Percentiles rank a stretch among this genome's conserved stretches.
phyloP scores from a whole-genome alignment of 305 asterid genomes.

The Stenogyne calaminthoides region DNA sequence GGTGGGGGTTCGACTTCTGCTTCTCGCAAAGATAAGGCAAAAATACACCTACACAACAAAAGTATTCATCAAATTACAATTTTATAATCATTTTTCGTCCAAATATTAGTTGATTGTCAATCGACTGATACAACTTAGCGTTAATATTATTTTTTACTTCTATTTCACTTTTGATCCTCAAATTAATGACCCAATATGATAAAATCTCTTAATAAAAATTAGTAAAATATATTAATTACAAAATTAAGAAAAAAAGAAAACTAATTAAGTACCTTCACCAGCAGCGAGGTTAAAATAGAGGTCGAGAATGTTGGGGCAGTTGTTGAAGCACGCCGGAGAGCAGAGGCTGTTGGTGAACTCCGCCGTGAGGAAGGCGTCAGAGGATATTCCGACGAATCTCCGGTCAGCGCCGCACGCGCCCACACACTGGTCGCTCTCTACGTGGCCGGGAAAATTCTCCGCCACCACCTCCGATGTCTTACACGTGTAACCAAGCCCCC shows the following conservation, averaged over 20 bases:
- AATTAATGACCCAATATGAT: too few relatives aligned
- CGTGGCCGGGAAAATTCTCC: constrained; percentile 46
- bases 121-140: too few relatives aligned
- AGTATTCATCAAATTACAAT: too few relatives aligned
- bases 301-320: constrained; percentile 68
- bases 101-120: too few relatives aligned
- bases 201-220: too few relatives aligned
- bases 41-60: constrained; percentile 37
- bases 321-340: constrained; percentile 55
- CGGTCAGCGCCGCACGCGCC: constrained; percentile 66
- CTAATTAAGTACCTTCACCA: constrained; percentile 54
- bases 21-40: constrained; percentile 56
- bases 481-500: constrained; percentile 45
- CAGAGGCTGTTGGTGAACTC: constrained; percentile 53
- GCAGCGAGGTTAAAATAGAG: constrained; percentile 75
- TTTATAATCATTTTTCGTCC: too few relatives aligned
- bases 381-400: constrained; percentile 60
- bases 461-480: constrained; percentile 58
- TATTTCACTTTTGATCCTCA: too few relatives aligned
- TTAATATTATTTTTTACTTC: too few relatives aligned
- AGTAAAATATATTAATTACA: too few relatives aligned
- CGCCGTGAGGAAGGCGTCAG: constrained; percentile 59
- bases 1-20: constrained; percentile 51
- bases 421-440: constrained; percentile 63
- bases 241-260: background rate